phyloP scores from a whole-genome alignment of 1,284 basidiomycete species.

The Papiliotrema laurentii region DNA sequence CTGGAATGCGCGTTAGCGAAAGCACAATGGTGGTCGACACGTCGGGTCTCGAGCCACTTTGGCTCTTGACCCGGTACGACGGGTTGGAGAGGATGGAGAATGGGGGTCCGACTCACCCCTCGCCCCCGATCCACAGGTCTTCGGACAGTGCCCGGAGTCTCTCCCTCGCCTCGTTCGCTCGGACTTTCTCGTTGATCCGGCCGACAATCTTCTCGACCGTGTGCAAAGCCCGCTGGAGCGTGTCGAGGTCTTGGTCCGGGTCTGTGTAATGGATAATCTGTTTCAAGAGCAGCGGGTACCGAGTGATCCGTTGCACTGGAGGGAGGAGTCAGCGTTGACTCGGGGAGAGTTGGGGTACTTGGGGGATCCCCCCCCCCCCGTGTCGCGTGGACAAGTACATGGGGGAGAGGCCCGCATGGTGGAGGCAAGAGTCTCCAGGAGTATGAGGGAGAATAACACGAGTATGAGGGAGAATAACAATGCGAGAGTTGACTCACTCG shows the following conservation, averaged over 20 bases:
- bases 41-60: too few relatives aligned
- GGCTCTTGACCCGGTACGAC: too few relatives aligned
- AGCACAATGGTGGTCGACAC: too few relatives aligned
- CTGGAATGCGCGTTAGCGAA: too few relatives aligned
- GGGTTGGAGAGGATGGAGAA: background rate
- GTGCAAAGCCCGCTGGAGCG: constrained; percentile 58
- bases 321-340: too few relatives aligned
- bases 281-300: constrained; percentile 84
- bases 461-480: background rate
- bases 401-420: background rate
- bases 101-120: constrained; percentile 57
- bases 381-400: too few relatives aligned
- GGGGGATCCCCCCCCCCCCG: too few relatives aligned
- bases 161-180: constrained; percentile 74
- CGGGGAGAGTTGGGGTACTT: too few relatives aligned
- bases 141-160: constrained; percentile 67
- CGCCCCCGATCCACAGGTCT: constrained; percentile 72
- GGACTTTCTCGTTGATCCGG: constrained; percentile 82
- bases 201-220: constrained; percentile 68
- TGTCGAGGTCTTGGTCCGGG: constrained; percentile 53
- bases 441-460: background rate
- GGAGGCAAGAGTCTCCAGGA: background rate
- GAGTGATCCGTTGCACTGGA: constrained; percentile 93
- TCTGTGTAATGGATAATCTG: constrained; percentile 78
- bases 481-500: constrained; percentile 58